These are phyloP conservation scores for Chlorella sorokiniana DNA, from an alignment of 139 green algal species.

Conservation along the genomic window DNA sequence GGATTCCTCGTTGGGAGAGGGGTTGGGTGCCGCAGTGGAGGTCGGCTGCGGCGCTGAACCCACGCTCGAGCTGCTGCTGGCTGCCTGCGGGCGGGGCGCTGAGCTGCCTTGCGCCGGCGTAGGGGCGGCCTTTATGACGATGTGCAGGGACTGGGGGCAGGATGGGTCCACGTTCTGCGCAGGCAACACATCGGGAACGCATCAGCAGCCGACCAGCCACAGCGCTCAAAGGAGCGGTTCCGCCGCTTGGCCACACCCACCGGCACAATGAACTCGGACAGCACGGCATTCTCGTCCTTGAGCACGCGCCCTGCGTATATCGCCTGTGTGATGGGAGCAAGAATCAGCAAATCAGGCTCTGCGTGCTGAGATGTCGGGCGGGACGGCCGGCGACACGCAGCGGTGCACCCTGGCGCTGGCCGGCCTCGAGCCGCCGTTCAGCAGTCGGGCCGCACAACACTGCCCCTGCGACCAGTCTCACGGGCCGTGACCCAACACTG, in stretches of 20 bases:
- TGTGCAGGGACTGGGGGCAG: constrained; percentile 57
- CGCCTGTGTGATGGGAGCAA: constrained; percentile 44
- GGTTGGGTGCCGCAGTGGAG: not conserved
- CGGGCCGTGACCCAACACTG: too few relatives aligned
- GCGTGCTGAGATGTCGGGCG: too few relatives aligned
- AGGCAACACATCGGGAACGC: too few relatives aligned
- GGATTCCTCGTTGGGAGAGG: not conserved
- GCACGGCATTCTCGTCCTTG: constrained; percentile 44
- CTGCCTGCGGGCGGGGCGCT: not conserved
- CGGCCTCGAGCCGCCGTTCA: too few relatives aligned
- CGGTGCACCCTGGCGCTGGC: too few relatives aligned
- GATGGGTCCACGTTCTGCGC: constrained; percentile 40
- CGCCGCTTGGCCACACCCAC: too few relatives aligned
- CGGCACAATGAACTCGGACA: constrained; percentile 32
- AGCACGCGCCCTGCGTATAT: constrained; percentile 74
- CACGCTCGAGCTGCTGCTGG: not conserved
- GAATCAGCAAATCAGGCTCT: not conserved
- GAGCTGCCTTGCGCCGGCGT: not conserved
- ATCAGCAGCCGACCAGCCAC: too few relatives aligned
- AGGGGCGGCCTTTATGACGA: constrained; percentile 57
- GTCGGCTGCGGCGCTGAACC: not conserved
- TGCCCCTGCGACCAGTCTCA: too few relatives aligned
- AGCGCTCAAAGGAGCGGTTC: too few relatives aligned
- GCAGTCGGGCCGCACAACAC: too few relatives aligned
- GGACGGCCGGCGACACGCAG: too few relatives aligned